Base-by-base conservation (phyloP, 495 filamentous ascomycete species). In the Chaetomidium leptoderma region DNA sequence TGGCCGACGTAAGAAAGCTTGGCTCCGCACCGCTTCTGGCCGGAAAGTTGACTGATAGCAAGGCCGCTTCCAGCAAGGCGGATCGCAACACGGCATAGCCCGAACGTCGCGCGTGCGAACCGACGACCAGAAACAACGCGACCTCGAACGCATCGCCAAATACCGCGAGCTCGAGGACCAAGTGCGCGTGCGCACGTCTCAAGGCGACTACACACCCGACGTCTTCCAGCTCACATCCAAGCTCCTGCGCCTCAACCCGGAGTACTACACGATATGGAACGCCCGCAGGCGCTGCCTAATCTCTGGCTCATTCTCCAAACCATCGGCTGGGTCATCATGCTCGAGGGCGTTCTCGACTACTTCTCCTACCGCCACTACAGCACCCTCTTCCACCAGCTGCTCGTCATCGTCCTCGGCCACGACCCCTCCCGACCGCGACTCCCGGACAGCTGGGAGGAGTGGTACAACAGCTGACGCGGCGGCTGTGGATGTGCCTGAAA, bases 221-320 rank as follows among this genome's bases (percentile, higher is more conserved):
- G 82, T 86, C 23, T 80, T 97, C 63, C 74, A 82, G 53, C 80
- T 90, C 58, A 95, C 90, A 30, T 86, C 90, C 17, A 83, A 85
- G 53, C 82, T 99, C 51, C 79, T 99, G 50, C 83, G 78, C 33
- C 81, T 83, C 63, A 99, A 99, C 74, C 95, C 93, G 11, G 93
- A 99, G 73, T 97, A 95, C 78, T 97, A 97, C 77, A 96, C 93
- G 23, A 83, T 92, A 76, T 99, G 93, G 93, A 99, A 99, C 78
- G 84, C 88, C 74, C 89, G 93, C 60, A 87, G 93, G 54, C 81
- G 82, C 58, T 81, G 73, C 67, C 75, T 83, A 78, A 79, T 72
- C 64, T 77, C 76, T 77, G 74, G 77, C 59, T 80, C 74, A 70
- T 81, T 75, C 54, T 78, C 74, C 67, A 72, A 61, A 75, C 70